Percentiles rank a stretch among this genome's conserved stretches.
These are phyloP conservation scores for Moricandia moricandioides DNA, from an alignment of 345 rosid species.

Conservation along the genomic window DNA sequence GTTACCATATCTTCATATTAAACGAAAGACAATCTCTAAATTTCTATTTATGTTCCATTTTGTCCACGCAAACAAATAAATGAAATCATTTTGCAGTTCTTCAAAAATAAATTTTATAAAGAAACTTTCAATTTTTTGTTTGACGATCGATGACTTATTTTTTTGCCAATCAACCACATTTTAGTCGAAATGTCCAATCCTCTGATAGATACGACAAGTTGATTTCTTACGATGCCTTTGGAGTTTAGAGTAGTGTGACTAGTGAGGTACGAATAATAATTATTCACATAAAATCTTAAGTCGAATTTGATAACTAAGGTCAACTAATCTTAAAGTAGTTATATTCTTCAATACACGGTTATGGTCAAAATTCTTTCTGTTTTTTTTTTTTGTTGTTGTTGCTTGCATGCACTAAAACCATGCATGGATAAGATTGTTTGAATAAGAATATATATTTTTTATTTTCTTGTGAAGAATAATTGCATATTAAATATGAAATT, in stretches of 20 bases:
- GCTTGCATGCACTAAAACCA: slow-evolving; percentile 15
- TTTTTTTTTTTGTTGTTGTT: neutral
- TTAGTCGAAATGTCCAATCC: neutral
- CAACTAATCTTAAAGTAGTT: slow-evolving; percentile 6
- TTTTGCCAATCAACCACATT: no score
- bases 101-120: neutral
- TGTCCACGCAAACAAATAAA: neutral
- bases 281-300: neutral
- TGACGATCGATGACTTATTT: no score
- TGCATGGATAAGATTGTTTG: slow-evolving; percentile 13
- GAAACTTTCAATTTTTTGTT: neutral
- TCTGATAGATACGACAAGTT: neutral
- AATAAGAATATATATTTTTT: neutral
- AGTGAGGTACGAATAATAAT: neutral
- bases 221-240: slow-evolving; percentile 2
- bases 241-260: neutral
- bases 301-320: slow-evolving; percentile 11
- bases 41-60: neutral
- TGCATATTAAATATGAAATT: neutral
- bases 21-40: neutral
- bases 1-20: neutral
- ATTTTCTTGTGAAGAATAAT: neutral
- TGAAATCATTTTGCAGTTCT: neutral
- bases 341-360: slow-evolving; percentile 16
- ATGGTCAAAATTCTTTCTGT: slow-evolving; percentile 25